These are phyloP conservation scores for Ceratobasidium theobromae DNA, from an alignment of 1,284 basidiomycete species.

Conservation along the genomic window DNA sequence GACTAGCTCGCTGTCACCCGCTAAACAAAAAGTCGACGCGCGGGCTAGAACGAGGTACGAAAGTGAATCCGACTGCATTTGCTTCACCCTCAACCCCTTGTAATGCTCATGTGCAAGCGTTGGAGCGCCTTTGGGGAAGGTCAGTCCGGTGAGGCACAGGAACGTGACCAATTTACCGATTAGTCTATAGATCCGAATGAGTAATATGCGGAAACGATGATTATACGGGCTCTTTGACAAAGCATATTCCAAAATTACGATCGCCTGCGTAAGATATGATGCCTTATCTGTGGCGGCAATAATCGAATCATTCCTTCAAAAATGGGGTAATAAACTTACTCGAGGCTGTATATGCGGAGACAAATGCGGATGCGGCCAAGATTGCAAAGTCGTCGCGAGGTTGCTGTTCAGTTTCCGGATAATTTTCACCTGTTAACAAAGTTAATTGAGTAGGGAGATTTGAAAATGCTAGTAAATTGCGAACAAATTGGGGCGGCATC, in stretches of 20 bases:
- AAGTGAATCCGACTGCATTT: conserved; percentile 82
- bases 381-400: conserved; percentile 83
- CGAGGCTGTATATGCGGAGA: conserved; percentile 59
- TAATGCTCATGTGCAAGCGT: conserved; percentile 74
- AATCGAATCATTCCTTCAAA: neutral
- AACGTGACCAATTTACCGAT: conserved; percentile 56
- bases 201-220: conserved; percentile 70
- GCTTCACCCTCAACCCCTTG: conserved; percentile 70
- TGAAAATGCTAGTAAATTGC: conserved; percentile 38
- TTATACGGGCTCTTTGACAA: conserved; percentile 71
- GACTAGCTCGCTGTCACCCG: conserved; percentile 68
- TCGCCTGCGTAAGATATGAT: conserved; percentile 57
- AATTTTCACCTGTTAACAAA: conserved; percentile 26
- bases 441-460: neutral
- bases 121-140: conserved; percentile 56
- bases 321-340: conserved; percentile 35
- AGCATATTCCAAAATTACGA: conserved; percentile 68
- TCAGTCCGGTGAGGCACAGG: conserved; percentile 20
- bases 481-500: conserved; percentile 53
- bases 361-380: conserved; percentile 66
- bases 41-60: conserved; percentile 77
- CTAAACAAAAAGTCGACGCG: conserved; percentile 75
- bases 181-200: conserved; percentile 76
- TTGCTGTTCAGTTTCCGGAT: conserved; percentile 69
- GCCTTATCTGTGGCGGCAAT: neutral